Evolutionary conservation across 2,329 filamentous ascomycete genomes (phyloP), one percentile per base, ranked within the genome.

Genomic region (Verticillium longisporum): DNA sequence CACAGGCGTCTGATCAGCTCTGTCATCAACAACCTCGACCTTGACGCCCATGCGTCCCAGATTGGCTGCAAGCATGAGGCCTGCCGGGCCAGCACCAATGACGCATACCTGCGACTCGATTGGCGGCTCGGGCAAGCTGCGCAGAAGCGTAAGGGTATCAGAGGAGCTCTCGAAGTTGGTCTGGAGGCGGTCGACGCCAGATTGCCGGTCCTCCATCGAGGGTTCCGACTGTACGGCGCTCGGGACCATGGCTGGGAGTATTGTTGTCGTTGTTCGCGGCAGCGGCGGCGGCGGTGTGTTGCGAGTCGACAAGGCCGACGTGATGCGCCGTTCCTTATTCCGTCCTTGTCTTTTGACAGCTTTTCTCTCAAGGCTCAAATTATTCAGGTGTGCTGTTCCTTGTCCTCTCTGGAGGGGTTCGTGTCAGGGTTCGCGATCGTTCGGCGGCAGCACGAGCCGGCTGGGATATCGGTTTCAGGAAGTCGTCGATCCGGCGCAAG

Each of bases 21-120:
- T 78, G 69, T 91, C 87, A 74, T 92, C 89, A 57, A 91, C 78
- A 55, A 91, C 80, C 50, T 82, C 80, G 3, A 84, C 81, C 60
- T 84, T 84, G 67, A 91, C 84, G 14, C 88, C 88, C 67, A 84
- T 89, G 9, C 88, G 81, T 18, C 83, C 82, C 38, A 91, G 77
- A 65, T 79, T 79, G 65, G 77, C 75, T 58, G 78, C 80, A 65
- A 83, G 72, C 80, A 84, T 84, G 61, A 85, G 74, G 62, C 82
- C 82, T 14, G 82, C 81, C 2, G 82, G 82, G 14, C 82, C 82
- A 58, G 82, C 82, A 62, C 82, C 82, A 60, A 85, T 79, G 58
- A 85, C 76, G 65, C 80, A 80, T 36, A 82, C 80, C 65, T 79
- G 75, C 56, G 75, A 77, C 65, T 77, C 74, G 36, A 75, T 69